phyloP scores from a whole-genome alignment of 1,284 basidiomycete genomes.

The Ceratobasidium sp. region DNA sequence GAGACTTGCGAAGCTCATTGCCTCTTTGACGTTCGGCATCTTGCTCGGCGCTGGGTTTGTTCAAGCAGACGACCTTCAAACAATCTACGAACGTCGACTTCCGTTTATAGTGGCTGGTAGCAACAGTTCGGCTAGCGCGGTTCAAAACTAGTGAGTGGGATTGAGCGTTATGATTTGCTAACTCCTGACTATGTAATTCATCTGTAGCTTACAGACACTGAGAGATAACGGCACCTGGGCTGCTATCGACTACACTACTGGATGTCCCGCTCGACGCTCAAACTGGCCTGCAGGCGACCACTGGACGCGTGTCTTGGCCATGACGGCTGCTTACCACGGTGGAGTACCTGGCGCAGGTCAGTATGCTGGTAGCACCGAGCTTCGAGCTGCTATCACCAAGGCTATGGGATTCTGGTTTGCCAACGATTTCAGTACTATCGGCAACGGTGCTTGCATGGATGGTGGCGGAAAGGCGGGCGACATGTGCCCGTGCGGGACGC shows the following conservation, averaged over 20 bases:
- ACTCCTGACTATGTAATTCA: neutral
- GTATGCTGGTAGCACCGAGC: slow-evolving; percentile 59
- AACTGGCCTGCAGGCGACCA: slow-evolving; percentile 75
- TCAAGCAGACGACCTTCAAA: slow-evolving; percentile 32
- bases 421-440: slow-evolving; percentile 67
- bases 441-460: slow-evolving; percentile 62
- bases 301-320: slow-evolving; percentile 67
- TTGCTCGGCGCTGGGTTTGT: neutral
- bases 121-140: neutral
- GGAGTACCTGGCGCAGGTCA: slow-evolving; percentile 8
- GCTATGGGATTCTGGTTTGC: slow-evolving; percentile 76
- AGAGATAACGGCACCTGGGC: slow-evolving; percentile 32
- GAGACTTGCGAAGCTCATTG: neutral
- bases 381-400: slow-evolving; percentile 61
- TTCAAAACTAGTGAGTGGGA: neutral
- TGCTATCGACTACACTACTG: slow-evolving; percentile 68
- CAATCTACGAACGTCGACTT: slow-evolving; percentile 36
- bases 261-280: slow-evolving; percentile 69
- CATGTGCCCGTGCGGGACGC: slow-evolving; percentile 66
- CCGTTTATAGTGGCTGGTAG: slow-evolving; percentile 19
- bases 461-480: slow-evolving; percentile 60
- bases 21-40: neutral
- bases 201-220: neutral
- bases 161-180: neutral
- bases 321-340: slow-evolving; percentile 56